Evolutionary conservation across 2,329 filamentous ascomycete species (phyloP), one percentile per base, ranked within the genome.

Genomic region (Apiospora sp.): DNA sequence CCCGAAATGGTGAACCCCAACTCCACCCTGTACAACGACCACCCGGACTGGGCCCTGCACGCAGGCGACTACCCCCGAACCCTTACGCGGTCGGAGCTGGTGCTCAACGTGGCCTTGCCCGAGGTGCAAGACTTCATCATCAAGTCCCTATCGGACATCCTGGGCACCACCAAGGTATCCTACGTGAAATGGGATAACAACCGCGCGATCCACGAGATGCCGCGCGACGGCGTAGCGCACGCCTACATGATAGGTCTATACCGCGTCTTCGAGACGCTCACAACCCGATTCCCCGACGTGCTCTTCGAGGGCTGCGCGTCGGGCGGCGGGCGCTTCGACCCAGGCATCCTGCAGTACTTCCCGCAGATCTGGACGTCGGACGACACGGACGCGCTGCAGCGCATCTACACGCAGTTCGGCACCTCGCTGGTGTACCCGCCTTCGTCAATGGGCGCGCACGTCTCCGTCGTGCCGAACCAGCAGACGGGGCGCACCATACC

Each of bases 151-250:
- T 85, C 89, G 2, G 81, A 83, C 4, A 84, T 92, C 8, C 84
- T 92, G 24, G 83, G 87, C 64, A 86, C 83, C 1, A 85, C 86
- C 0, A 82, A 87, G 34, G 87, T 92, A 67, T 81, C 82, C 13
- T 92, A 92, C 73, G 86, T 92, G 73, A 92, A 92, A 75, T 92
- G 90, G 91, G 91, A 92, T 75, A 91, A 92, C 79, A 92, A 92
- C 80, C 84, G 91, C 6, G 90, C 86, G 0, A 90, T 92, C 64
- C 89, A 92, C 77, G 90, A 92, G 79, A 85, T 85, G 67, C 81
- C 89, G 0, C 84, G 83, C 0, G 89, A 90, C 0, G 83, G 85
- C 0, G 86, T 85, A 8, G 82, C 87, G 75, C 89, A 92, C 77
- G 81, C 83, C 1, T 92, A 92, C 79, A 91, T 92, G 76, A 82